Base-by-base conservation (phyloP, 495 filamentous ascomycete genomes). In the Sabuloglossum arenarium region DNA sequence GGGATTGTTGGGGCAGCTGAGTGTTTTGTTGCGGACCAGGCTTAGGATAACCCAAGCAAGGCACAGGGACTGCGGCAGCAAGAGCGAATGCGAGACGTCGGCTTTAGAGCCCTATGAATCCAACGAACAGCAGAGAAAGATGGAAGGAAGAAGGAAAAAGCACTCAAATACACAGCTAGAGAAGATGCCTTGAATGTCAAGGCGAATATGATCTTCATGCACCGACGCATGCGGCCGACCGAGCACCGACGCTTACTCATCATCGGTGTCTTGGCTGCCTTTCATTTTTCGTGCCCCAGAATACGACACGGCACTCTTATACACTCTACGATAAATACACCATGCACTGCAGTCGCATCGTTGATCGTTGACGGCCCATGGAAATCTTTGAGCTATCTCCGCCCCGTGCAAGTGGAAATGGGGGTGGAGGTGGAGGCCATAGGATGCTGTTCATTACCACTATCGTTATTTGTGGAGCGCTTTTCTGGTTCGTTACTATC, bases 361-460 rank as follows among this genome's bases (percentile, higher is more conserved):
- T 5, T 8, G 34, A 10, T 16, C 14, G 8, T 16, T 39, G 34
- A 39, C 16, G 34, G 45, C 23, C n/a, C 21, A 23, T 51, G 47
- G 24, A 21, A 43, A 12, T 16, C 25, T 51, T 51, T 51, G 39
- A 43, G 16, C 28, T 51, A 21, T 27, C 47, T 5, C 6, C 45
- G 3, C 24, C n/a, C 28, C 23, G 47, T 19, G 16, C 28, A 9
- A 30, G 24, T 51, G 47, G 47, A 23, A 27, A 12, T 12, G 24
- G 45, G 45, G 6, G 8, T 12, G n/a, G 31, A 31, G 21, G 51
- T n/a, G 51, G 34, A 43, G n/a, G 47, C n/a, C 50, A 30, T 16
- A 61, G 60, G 54, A 67, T 67, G 63, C 59, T 64, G 42, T 31
- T 63, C 31, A 56, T 64, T 23, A 61, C 65, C 59, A 63, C 59